Percentiles rank a stretch among this genome's conserved stretches.
phyloP scores from a whole-genome alignment of 176 grass and related monocot species.

The Oryza glumipatula region DNA sequence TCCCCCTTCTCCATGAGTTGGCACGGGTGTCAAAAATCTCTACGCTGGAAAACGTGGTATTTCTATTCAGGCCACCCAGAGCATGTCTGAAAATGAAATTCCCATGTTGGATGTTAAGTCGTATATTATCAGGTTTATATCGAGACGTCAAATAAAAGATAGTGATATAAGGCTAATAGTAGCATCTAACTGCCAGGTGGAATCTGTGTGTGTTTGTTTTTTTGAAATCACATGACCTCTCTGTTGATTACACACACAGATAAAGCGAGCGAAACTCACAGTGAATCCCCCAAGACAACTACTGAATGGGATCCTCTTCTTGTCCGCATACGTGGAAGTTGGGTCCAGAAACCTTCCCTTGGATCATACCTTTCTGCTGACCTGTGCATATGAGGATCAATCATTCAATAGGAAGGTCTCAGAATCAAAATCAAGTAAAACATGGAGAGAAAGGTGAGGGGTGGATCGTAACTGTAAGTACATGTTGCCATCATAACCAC shows the following conservation, averaged over 20 bases:
- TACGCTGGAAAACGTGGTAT: conserved; percentile 51
- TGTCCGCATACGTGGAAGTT: conserved; percentile 64
- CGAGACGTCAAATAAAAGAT: neutral
- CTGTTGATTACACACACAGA: conserved; percentile 12
- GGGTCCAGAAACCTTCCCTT: conserved; percentile 84
- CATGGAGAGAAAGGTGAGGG: conserved; percentile 6
- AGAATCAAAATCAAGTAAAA: neutral
- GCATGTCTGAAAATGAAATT: conserved; percentile 55
- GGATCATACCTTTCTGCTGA: conserved; percentile 92
- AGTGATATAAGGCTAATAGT: neutral
- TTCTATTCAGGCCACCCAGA: conserved; percentile 68
- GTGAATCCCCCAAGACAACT: conserved; percentile 47
- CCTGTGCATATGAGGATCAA: conserved; percentile 43
- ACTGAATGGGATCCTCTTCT: conserved; percentile 74
- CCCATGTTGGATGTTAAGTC: neutral
- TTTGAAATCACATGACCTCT: neutral
- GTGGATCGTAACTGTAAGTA: conserved; percentile 74
- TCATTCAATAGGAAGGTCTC: conserved; percentile 18
- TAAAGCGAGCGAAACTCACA: conserved; percentile 43
- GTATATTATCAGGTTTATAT: neutral
- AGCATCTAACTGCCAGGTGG: neutral
- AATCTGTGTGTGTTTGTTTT: neutral
- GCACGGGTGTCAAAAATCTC: conserved; percentile 71
- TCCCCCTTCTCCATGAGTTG: conserved; percentile 59
- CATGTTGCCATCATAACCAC: conserved; percentile 71